Evolutionary conservation across 495 filamentous ascomycete species (phyloP), one percentile per base, ranked within the genome.

Genomic region (Podospora pseudopauciseta): DNA sequence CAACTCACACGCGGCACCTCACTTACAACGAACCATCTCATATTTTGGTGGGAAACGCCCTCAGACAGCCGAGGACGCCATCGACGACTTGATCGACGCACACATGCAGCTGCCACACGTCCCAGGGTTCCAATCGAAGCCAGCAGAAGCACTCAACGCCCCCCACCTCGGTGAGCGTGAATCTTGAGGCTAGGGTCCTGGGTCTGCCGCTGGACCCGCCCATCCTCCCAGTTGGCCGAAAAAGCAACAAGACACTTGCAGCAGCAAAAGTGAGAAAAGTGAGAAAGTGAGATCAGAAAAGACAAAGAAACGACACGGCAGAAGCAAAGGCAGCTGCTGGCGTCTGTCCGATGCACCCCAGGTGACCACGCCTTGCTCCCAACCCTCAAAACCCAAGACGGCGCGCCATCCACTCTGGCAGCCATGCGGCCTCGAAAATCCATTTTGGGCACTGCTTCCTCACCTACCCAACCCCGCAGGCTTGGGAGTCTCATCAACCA

Each of bases 201-300:
- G 32, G 19, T 63, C 55, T 58, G 57, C 57, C 30, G 16, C 58
- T 61, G 67, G 63, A 61, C 67, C 67, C 63, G 67, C 67, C 61
- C 34, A 65, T 5, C 20, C 16, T 32, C 16, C 23, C 16, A 28
- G 59, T 28, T 27, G 16, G 23, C 19, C 16, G 59, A 61, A 61
- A 61, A 61, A 61, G 59, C 7, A 61, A 61, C 59, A 32, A 23
- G 23, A 28, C 20, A 61, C 13, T 19, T 19, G n/a, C 27, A 26
- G 60, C 30, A 18, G 27, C 53, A 13, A 32, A 32, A 5, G 30
- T 7, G 30, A 32, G 30, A 32, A 32, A 32, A 32, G 30, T 7
- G 30, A 32, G 30, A 32, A 28, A 26, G 32, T 27, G 32, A 28
- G 57, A 58, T 11, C 26, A 53, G 27, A 27, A 20, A 63, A 58